These are phyloP conservation scores for Geotrichum citri-aurantii DNA, from an alignment of 1,139 yeast species.

Conservation along the genomic window DNA sequence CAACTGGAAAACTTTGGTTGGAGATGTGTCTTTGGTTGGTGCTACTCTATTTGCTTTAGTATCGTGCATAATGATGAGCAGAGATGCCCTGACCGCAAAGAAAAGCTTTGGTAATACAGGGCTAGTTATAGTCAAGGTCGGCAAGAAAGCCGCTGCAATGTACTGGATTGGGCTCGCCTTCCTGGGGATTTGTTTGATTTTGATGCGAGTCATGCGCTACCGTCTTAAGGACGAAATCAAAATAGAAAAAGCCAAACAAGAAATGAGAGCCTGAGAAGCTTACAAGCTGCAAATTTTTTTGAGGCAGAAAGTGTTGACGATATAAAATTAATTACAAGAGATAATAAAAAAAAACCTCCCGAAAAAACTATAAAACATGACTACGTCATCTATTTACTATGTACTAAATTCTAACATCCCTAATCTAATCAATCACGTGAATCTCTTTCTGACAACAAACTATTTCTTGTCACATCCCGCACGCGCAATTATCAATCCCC, in stretches of 20 bases:
- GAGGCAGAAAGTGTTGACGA: no score
- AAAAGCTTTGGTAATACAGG: slow-evolving; percentile 37
- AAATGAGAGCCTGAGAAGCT: slow-evolving; percentile 1
- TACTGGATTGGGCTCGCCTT: slow-evolving; percentile 59
- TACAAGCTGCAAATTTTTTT: no score
- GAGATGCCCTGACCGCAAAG: background rate
- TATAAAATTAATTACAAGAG: background rate
- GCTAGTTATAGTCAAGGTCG: slow-evolving; percentile 43
- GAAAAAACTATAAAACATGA: background rate
- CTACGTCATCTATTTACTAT: background rate
- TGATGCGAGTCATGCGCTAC: background rate
- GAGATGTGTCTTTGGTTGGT: background rate
- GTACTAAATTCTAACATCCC: background rate
- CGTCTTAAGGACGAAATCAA: slow-evolving; percentile 4
- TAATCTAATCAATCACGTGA: background rate
- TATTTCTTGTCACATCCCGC: background rate
- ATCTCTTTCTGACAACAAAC: background rate
- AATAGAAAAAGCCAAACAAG: background rate
- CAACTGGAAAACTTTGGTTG: background rate
- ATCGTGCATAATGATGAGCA: background rate
- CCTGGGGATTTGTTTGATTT: slow-evolving; percentile 21
- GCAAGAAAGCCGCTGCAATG: slow-evolving; percentile 53
- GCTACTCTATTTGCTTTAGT: slow-evolving; percentile 1
- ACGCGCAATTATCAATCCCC: background rate
- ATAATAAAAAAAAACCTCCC: background rate